phyloP scores from a whole-genome alignment of 768 basidiomycete genomes.

The Rhizopogon vinicolor region DNA sequence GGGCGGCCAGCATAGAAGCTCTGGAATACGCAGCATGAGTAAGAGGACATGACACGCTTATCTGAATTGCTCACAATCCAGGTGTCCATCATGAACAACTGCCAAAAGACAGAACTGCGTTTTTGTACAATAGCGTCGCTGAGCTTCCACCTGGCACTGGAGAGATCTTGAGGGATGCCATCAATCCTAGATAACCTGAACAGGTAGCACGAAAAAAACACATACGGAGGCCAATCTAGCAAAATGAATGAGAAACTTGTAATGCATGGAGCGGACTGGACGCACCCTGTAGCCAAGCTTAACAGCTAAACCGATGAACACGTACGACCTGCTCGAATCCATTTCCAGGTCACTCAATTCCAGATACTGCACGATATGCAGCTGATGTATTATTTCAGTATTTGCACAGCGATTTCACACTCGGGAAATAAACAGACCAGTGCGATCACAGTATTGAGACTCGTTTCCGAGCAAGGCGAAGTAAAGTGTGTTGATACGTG shows the following conservation, averaged over 20 bases:
- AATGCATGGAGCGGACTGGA: constrained; percentile 3
- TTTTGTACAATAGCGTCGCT: constrained; percentile 37
- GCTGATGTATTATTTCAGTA: constrained; percentile 18
- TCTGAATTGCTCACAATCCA: constrained; percentile 41
- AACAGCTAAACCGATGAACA: constrained; percentile 54
- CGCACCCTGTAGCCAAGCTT: constrained; percentile 58
- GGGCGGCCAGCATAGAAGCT: constrained; percentile 62
- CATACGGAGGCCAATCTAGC: constrained; percentile 54
- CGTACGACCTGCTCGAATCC: constrained; percentile 47
- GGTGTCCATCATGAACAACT: constrained; percentile 59
- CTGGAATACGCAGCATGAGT: constrained; percentile 28
- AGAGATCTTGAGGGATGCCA: constrained; percentile 40
- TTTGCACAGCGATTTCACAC: constrained; percentile 10
- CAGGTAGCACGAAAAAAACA: background rate
- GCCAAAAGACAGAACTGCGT: constrained; percentile 62
- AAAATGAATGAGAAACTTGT: constrained; percentile 1
- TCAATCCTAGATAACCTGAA: background rate
- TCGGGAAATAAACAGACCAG: constrained; percentile 36
- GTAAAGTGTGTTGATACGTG: constrained; percentile 47
- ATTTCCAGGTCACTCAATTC: constrained; percentile 51
- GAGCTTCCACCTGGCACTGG: constrained; percentile 58
- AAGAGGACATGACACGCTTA: background rate
- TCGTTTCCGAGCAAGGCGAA: constrained; percentile 42
- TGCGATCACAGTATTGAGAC: constrained; percentile 49
- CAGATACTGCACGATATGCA: constrained; percentile 43